Conservation (phyloP, 495 filamentous ascomycete genomes). For the Beverwykella pulmonaria region DNA sequence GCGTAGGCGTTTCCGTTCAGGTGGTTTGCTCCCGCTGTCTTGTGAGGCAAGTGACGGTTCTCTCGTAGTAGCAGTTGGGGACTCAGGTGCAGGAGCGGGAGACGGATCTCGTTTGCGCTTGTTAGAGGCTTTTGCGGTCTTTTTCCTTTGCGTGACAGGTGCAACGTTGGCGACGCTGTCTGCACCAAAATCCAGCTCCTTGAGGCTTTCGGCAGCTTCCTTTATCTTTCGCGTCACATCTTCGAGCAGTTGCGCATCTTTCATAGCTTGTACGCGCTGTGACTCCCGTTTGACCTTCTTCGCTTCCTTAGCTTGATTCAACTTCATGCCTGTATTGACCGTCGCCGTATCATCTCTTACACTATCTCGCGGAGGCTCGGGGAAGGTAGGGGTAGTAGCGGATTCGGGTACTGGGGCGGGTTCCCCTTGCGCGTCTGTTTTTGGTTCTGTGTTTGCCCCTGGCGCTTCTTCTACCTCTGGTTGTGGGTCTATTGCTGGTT, state of each 20-base stretch:
- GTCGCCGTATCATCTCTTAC: slow-evolving; percentile 56
- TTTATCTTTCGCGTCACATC: slow-evolving; percentile 63
- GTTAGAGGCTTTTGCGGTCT: slow-evolving; percentile 28
- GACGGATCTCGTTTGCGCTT: slow-evolving; percentile 45
- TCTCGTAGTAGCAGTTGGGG: slow-evolving; percentile 9
- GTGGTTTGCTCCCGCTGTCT: slow-evolving; percentile 28
- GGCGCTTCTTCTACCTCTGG: neutral
- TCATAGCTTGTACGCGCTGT: slow-evolving; percentile 65
- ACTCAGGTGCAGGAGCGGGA: slow-evolving; percentile 5
- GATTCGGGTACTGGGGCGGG: neutral
- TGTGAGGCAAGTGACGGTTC: slow-evolving; percentile 28
- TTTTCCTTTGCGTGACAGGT: slow-evolving; percentile 3
- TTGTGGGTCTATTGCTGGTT: neutral
- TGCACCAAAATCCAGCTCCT: slow-evolving; percentile 33
- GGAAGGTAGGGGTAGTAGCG: neutral
- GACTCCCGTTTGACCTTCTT: slow-evolving; percentile 65
- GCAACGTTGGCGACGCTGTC: slow-evolving; percentile 16
- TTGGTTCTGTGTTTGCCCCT: neutral
- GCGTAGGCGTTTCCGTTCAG: slow-evolving; percentile 28
- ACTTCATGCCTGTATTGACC: slow-evolving; percentile 84
- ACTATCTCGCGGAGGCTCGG: slow-evolving; percentile 48
- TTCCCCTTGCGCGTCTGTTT: neutral
- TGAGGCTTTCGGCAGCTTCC: slow-evolving; percentile 39
- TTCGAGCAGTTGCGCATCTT: slow-evolving; percentile 56
- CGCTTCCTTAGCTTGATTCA: slow-evolving; percentile 90